Base-by-base conservation (phyloP, 1,284 basidiomycete species). In the Ustilago esculenta region DNA sequence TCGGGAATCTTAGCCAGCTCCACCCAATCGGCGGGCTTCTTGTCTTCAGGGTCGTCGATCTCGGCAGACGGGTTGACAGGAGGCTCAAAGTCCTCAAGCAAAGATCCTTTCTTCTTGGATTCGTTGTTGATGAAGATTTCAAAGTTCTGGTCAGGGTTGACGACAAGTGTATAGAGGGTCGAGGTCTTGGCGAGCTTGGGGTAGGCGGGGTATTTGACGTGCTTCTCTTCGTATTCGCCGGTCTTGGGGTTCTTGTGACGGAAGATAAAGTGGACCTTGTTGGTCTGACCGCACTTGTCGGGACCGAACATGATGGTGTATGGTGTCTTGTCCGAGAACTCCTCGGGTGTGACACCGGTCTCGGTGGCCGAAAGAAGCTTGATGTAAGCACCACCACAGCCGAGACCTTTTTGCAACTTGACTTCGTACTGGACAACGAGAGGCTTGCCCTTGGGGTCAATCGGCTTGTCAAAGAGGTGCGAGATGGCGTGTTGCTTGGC, bases 331-430 rank as follows among this genome's bases (percentile, higher is more conserved):
- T 81, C 79, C 29, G 71, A 75, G 59, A 81, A 81, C 60, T 80
- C 69, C 42, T 79, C 76, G 32, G 76, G 54, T 21, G 72, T 61
- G 34, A 81, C 68, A 32, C 78, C 82, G 17, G 75, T 75, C 24
- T 82, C 79, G 30, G 66, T 73, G 67, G 85, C 86, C 36, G 84
- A 84, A 48, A 99, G 88, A 56, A 99, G 89, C 86, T 99, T 99
- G 85, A 98, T 85, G 85, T 99, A 99, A 35, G 96, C 96, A 85
- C 96, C 96, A 84, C 96, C 96, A 79, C 96, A 99, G 85, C 95
- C 94, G 59, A 97, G 92, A 57, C 95, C 95, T 85, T 98, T 95
- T 86, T 99, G 95, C 83, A 97, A 92, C 86, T 98, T 97, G 43
- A 79, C 75, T 84, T 99, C 96, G 83, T 99, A 99, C 83, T 98